Base-by-base conservation (phyloP, 441 rosid genomes). In the Populus trichocarpa region DNA sequence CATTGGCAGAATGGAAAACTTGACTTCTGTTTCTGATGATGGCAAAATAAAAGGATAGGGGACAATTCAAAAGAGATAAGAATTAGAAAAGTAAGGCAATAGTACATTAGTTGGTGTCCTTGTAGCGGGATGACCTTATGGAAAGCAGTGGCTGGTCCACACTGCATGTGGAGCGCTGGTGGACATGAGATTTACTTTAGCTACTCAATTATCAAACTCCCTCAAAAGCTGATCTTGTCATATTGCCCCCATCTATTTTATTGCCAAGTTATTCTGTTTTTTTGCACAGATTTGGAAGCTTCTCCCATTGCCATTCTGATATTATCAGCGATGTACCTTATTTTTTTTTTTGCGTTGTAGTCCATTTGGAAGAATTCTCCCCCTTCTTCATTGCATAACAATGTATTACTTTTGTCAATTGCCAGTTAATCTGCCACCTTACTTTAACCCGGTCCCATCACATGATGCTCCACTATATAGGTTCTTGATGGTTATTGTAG, bases 181-280 rank as follows among this genome's bases (percentile, higher is more conserved):
- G 67, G 83, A 68, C 59, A 66, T 71, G 66, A 33, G 57, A 11
- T 70, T 72, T 69, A 36, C 59, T 75, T 75, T 82, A 63, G 76
- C 74, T 67, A 66, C 67, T 81, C 74, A 80, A 78, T 80, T 23
- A 78, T 73, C 61, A 26, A 61, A 30, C 20, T 68, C 33, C 28
- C 72, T 75, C 14, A 67, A 67, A 50, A 77, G 25, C 75, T 46
- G 71, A 42, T 25, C 14, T 26, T 77, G 73, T 73, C 79, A 67
- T 59, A 22, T 75, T 71, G 77, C 53, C 74, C 75, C 70, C 38
- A 71, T 78, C 30, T 74, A 57, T 73, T 67, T 61, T 53, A 79
- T 81, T 85, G 42, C 61, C 70, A 46, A 63, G 73, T 76, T 72
- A 75, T 78, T 75, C 70, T 77, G 81, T 70, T 79, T 80, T 77